phyloP scores from a whole-genome alignment of 2,329 filamentous ascomycete genomes.

The Diplodia mutila region DNA sequence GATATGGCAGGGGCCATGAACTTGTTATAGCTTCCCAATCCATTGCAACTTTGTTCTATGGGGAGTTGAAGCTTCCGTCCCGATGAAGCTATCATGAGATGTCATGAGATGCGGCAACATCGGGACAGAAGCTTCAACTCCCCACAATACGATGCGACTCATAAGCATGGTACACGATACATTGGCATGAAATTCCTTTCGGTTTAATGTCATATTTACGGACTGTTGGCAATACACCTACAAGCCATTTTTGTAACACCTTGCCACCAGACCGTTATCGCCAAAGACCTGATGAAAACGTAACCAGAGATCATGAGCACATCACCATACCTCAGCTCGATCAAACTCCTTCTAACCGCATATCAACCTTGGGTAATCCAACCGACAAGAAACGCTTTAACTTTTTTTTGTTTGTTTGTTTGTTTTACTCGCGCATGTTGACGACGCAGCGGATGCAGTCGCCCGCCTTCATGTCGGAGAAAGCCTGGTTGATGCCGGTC shows the following conservation, averaged over 20 bases:
- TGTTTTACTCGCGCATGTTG: slow-evolving; percentile 53
- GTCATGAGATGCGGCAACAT: not conserved
- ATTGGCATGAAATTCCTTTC: not conserved
- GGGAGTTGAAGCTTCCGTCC: not conserved
- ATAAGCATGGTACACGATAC: not conserved
- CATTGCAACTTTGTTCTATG: not conserved
- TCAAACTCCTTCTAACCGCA: slow-evolving; percentile 5
- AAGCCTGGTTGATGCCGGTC: slow-evolving; percentile 83
- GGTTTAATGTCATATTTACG: slow-evolving; percentile 2
- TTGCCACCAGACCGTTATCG: not conserved
- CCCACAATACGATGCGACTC: not conserved
- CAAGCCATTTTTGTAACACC: slow-evolving; percentile 2
- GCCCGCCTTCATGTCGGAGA: slow-evolving; percentile 91
- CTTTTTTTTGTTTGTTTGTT: not conserved
- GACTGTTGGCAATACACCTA: not conserved
- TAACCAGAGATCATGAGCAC: slow-evolving; percentile 2
- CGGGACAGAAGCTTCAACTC: not conserved
- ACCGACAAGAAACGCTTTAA: not conserved
- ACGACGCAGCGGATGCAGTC: slow-evolving; percentile 97
- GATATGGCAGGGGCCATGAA: not conserved
- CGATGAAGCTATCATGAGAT: not conserved
- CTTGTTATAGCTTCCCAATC: not conserved
- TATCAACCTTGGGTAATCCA: not conserved
- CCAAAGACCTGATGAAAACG: not conserved
- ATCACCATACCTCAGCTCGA: not conserved